Conservation (phyloP, 163 green algal species). For the Scenedesmus sp. region DNA sequence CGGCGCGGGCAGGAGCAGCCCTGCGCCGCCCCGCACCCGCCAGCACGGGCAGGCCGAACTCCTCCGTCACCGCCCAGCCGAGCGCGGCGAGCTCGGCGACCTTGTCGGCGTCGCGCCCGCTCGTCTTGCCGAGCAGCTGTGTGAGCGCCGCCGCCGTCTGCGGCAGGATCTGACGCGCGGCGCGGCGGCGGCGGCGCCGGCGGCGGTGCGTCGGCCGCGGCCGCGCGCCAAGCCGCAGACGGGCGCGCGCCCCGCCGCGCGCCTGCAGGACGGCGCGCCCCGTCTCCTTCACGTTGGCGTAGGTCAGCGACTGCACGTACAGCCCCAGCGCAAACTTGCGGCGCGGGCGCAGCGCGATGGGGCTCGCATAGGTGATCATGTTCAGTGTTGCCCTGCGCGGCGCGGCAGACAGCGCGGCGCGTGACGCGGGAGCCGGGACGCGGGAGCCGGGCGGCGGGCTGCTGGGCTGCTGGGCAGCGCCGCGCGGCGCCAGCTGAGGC, state of each 20-base stretch:
- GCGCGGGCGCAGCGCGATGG: constrained; percentile 62
- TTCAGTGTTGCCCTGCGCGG: constrained; percentile 72
- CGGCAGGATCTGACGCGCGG: constrained; percentile 55
- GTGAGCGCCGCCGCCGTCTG: constrained; percentile 60
- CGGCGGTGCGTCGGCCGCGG: background rate
- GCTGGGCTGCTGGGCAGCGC: too few relatives aligned
- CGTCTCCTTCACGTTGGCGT: constrained; percentile 61
- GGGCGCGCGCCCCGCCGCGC: background rate
- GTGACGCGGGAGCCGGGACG: too few relatives aligned
- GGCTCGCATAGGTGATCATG: constrained; percentile 66
- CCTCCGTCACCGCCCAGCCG: constrained; percentile 42
- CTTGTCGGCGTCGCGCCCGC: constrained; percentile 68
- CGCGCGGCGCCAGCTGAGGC: too few relatives aligned
- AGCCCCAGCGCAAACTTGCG: constrained; percentile 61
- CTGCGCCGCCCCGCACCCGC: constrained; percentile 18
- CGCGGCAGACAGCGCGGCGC: too few relatives aligned
- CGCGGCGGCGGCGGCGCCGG: background rate
- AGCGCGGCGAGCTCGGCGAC: constrained; percentile 41
- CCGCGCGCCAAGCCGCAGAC: background rate
- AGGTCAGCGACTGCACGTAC: constrained; percentile 63
- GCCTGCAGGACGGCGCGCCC: constrained; percentile 64
- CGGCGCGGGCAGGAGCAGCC: background rate
- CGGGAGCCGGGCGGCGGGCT: too few relatives aligned
- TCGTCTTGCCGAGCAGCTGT: constrained; percentile 72
- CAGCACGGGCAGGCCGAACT: constrained; percentile 45